Conservation (phyloP, 1,284 basidiomycete species). For the Ceratobasidium sp. region DNA sequence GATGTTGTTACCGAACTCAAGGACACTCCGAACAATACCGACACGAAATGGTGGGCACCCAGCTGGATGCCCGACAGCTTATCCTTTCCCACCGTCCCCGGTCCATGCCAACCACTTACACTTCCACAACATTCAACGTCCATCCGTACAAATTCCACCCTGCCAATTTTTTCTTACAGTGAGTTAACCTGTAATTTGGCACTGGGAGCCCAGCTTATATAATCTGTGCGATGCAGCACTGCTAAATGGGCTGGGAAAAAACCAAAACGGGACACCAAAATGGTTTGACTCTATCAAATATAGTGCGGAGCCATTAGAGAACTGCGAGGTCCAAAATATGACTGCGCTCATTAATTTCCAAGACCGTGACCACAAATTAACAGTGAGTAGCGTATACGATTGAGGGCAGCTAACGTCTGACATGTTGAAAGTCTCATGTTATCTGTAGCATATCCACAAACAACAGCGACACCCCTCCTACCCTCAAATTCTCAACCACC, state of each 20-base stretch:
- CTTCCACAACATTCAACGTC: slow-evolving; percentile 26
- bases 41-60: slow-evolving; percentile 37
- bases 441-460: slow-evolving; percentile 7
- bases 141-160: slow-evolving; percentile 30
- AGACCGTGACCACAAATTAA: slow-evolving; percentile 21
- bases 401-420: not conserved
- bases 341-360: slow-evolving; percentile 36
- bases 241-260: slow-evolving; percentile 19
- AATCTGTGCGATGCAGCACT: not conserved
- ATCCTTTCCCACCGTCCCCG: slow-evolving; percentile 20
- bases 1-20: slow-evolving; percentile 39
- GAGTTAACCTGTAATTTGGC: not conserved
- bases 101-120: slow-evolving; percentile 32
- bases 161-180: slow-evolving; percentile 38
- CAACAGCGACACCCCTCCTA: slow-evolving; percentile 3
- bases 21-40: slow-evolving; percentile 27
- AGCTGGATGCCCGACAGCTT: slow-evolving; percentile 28
- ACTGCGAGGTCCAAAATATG: slow-evolving; percentile 36
- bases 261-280: slow-evolving; percentile 13
- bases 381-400: not conserved
- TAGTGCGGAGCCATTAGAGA: slow-evolving; percentile 9
- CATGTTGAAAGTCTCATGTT: slow-evolving; percentile 17
- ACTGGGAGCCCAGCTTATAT: not conserved
- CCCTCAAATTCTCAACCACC: slow-evolving; percentile 33
- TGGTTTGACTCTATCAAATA: slow-evolving; percentile 32